Evolutionary conservation across 805 yeast species (phyloP), one percentile per base, ranked within the genome.

Genomic region (Saccharomycopsis guyanensis): DNA sequence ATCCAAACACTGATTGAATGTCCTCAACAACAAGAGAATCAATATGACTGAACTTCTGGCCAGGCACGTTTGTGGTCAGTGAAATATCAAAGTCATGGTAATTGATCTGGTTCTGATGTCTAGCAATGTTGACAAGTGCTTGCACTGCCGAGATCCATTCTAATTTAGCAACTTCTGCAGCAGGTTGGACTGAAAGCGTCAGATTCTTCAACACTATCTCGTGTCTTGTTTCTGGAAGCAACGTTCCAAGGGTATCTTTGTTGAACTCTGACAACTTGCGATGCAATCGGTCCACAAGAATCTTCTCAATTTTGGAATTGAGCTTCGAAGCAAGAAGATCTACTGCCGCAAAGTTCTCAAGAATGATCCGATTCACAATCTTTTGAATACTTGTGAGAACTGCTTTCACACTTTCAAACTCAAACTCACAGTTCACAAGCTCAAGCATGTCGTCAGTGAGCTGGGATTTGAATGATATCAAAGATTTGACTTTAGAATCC

Each of bases 121-220:
- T 40, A 3, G 66, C 56, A 1, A 57, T 47, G 1, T 34, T 6
- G 0, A 60, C 47, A n/a, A 50, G 41, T 0, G 51, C 49, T 35
- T 68, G 68, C 7, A 65, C 38, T 2, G 27, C 13, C 2, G 16
- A 15, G 12, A 67, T 53, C 49, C 65, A 63, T 1, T 40, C 2
- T 16, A 54, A 51, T 43, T 72, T 73, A 0, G 75, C 55, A 0
- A 37, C 18, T 29, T 64, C 69, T 0, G 77, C 51, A 0, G 69
- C 56, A 0, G 83, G 82, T 0, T 49, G 23, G 2, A 75, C 54
- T 2, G 47, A 43, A 24, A 78, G 61, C 0, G 59, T 48, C 27
- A 64, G 65, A 39, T 70, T 66, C 31, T 63, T 64, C 20, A 71
- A 60, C 0, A 59, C 32, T 3, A 78, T 57, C 2, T 55, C 57